These are phyloP conservation scores for Yueomyces sp. DNA, from an alignment of 805 yeast species.

Conservation along the genomic window DNA sequence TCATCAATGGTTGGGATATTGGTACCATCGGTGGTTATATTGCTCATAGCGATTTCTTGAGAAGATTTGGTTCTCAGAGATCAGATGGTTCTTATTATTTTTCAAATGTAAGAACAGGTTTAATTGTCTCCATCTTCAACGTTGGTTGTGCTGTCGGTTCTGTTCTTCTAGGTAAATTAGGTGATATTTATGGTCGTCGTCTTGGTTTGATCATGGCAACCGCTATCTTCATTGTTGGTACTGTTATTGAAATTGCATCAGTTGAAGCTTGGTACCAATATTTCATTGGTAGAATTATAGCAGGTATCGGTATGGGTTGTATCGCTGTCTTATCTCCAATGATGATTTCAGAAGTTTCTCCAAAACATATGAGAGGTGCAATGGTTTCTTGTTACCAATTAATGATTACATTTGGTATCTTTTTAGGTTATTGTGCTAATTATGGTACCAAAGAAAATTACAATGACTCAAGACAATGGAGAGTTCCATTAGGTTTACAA, in stretches of 20 bases:
- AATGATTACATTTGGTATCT: constrained; percentile 63
- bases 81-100: constrained; percentile 7
- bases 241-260: constrained; percentile 53
- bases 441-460: constrained; percentile 37
- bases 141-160: constrained; percentile 73
- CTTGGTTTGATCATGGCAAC: constrained; percentile 45
- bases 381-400: constrained; percentile 63
- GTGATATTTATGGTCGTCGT: constrained; percentile 57
- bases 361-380: constrained; percentile 48
- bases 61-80: constrained; percentile 12
- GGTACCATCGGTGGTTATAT: constrained; percentile 53
- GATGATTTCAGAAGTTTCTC: constrained; percentile 37
- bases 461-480: constrained; percentile 48
- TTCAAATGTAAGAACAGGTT: constrained; percentile 17
- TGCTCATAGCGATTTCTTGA: constrained; percentile 42
- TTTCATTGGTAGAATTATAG: constrained; percentile 52
- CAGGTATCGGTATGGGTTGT: constrained; percentile 72
- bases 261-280: constrained; percentile 52
- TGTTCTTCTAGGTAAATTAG: constrained; percentile 40
- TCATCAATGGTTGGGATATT: constrained; percentile 69
- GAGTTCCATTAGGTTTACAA: constrained; percentile 55
- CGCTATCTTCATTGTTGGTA: constrained; percentile 54
- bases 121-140: constrained; percentile 39
- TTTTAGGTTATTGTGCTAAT: constrained; percentile 63
- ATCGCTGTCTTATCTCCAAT: constrained; percentile 66